Base-by-base conservation (phyloP, 768 basidiomycete genomes). In the Auricularia auricula-judae region DNA sequence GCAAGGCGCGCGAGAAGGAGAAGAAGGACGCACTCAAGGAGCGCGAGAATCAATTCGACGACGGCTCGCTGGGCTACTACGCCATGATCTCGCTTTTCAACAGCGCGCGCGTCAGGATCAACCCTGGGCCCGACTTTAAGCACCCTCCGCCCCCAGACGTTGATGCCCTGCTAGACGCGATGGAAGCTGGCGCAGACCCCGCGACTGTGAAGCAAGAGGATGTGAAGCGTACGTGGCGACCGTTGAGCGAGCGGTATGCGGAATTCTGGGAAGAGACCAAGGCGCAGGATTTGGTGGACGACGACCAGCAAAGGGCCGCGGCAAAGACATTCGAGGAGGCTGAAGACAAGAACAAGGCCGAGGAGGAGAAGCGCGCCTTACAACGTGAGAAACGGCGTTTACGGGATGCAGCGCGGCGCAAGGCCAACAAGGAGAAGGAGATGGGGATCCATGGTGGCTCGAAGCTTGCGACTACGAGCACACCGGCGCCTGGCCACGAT, bases 61-160 rank as follows among this genome's bases (percentile, higher is more conserved):
- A 99, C 73, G 97, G 96, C 21, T 86, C 89, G 21, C 77, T 97
- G 4, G 97, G 97, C 1, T 99, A 99, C 75, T 98, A 93, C 73
- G 93, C 96, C 0, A 87, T 98, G 77, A 84, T 97, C 67, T 96
- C 93, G 3, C 79, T 96, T 43, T 99, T 93, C 78, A 95, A 94
- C 70, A 87, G 88, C 66, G 96, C 92, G 0, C 84, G 85, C 65
- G 88, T 94, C 12, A 81, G 74, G 59, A 80, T 96, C 65, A 98
- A 99, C 71, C 85, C 94, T 18, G 97, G 97, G 0, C 97, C 97
- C 0, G 73, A 87, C 66, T 98, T 95, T 70, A 82, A 84, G 7
- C 90, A 81, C 69, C 83, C 89, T 1, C 94, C 93, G 2, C 91
- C 91, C 1, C 75, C 80, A 7, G 87, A 94, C 68, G 82, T 94